Evolutionary conservation across 1,284 basidiomycete species (phyloP).

Genomic region (Heterobasidion occidentale): DNA sequence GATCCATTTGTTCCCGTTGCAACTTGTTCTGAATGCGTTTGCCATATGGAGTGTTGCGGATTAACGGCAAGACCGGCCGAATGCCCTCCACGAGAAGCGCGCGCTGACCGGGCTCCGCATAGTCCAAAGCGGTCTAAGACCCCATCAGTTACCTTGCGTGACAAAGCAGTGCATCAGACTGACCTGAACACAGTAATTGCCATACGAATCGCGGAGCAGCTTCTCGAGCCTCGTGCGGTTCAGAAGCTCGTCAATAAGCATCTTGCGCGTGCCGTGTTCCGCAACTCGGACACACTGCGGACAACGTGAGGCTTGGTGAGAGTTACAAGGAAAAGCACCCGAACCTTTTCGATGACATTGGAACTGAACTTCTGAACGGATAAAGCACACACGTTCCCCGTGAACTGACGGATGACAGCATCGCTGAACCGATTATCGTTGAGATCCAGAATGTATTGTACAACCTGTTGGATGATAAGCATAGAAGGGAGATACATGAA

Average conservation of each 20-base stretch:
- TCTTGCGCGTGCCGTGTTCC: constrained; percentile 89
- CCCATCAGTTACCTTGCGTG: constrained; percentile 5
- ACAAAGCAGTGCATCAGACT: constrained; percentile 13
- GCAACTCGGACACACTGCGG: constrained; percentile 93
- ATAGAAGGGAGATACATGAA: neutral
- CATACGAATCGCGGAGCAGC: constrained; percentile 89
- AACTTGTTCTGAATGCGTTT: constrained; percentile 97
- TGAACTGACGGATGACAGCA: constrained; percentile 94
- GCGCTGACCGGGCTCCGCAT: constrained; percentile 86
- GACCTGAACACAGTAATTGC: constrained; percentile 90
- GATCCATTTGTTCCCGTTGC: constrained; percentile 84
- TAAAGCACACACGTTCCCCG: constrained; percentile 95
- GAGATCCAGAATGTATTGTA: constrained; percentile 96
- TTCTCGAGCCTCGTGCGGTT: constrained; percentile 95
- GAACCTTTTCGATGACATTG: constrained; percentile 88
- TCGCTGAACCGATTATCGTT: constrained; percentile 98
- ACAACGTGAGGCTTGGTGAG: constrained; percentile 10
- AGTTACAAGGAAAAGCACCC: constrained; percentile 7
- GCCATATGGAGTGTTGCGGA: constrained; percentile 95
- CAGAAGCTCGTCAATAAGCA: constrained; percentile 92
- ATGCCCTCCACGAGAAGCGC: constrained; percentile 87
- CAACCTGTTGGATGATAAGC: constrained; percentile 46
- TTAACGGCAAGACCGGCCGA: constrained; percentile 91
- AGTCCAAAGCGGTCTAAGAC: constrained; percentile 84
- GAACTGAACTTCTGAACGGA: constrained; percentile 99